Percentiles rank a stretch among this genome's conserved stretches.
Conservation (phyloP, 495 filamentous ascomycete genomes). For the Xanthoparmelia taractica region DNA sequence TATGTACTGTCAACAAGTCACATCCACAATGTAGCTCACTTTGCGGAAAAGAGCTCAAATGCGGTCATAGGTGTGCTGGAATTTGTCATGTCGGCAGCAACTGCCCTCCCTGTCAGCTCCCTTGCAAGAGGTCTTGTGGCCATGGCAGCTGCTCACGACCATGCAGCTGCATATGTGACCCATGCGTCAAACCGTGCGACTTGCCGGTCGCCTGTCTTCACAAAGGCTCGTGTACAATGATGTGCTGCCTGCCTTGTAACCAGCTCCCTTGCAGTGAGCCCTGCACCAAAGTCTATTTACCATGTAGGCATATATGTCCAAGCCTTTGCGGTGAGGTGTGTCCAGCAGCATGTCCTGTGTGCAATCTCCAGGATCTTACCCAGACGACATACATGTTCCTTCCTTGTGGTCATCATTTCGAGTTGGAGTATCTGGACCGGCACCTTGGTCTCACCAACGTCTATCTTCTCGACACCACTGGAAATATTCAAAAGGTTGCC, state of each 20-base stretch:
- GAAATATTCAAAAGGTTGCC: slow-evolving; percentile 9
- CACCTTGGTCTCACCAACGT: slow-evolving; percentile 11
- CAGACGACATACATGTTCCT: slow-evolving; percentile 18
- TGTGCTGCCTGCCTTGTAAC: slow-evolving; percentile 26
- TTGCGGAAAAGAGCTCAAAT: slow-evolving; percentile 44
- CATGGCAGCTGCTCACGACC: slow-evolving; percentile 19
- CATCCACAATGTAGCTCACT: slow-evolving; percentile 32
- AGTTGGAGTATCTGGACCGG: slow-evolving; percentile 20
- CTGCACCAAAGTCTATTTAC: slow-evolving; percentile 17
- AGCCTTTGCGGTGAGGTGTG: slow-evolving; percentile 25
- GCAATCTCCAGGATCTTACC: slow-evolving; percentile 11
- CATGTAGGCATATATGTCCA: slow-evolving; percentile 25
- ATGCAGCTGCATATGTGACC: slow-evolving; percentile 22
- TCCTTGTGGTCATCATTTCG: slow-evolving; percentile 26
- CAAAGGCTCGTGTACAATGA: slow-evolving; percentile 13
- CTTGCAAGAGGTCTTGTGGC: slow-evolving; percentile 49
- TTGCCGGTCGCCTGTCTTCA: slow-evolving; percentile 12
- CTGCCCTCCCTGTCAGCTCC: slow-evolving; percentile 37
- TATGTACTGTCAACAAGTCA: slow-evolving; percentile 33
- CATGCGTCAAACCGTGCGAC: slow-evolving; percentile 19
- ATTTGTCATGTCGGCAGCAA: slow-evolving; percentile 47
- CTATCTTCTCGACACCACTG: slow-evolving; percentile 14
- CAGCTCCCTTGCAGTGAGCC: slow-evolving; percentile 23
- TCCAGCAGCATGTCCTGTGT: slow-evolving; percentile 16
- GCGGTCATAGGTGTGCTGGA: slow-evolving; percentile 44